phyloP scores from a whole-genome alignment of 2,329 filamentous ascomycete species.

The Ascocoryne sarcoides region DNA sequence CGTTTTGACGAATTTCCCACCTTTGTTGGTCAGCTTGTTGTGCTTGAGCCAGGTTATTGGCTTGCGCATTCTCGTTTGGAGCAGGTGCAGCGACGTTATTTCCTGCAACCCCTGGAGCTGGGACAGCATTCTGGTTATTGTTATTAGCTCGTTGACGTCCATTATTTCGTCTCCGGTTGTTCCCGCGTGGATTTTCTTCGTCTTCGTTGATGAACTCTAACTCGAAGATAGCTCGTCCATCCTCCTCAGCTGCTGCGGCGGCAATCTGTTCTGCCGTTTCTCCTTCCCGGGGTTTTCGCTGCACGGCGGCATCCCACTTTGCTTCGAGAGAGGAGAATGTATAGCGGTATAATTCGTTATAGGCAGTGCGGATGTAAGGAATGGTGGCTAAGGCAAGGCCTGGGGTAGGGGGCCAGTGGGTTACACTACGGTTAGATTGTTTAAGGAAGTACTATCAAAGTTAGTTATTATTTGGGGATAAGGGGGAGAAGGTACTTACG shows the following conservation, averaged over 20 bases:
- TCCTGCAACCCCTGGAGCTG: background rate
- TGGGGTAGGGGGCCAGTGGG: constrained; percentile 45
- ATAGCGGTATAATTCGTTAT: constrained; percentile 48
- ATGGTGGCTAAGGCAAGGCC: constrained; percentile 57
- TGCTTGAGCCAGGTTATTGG: background rate
- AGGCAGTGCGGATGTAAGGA: constrained; percentile 55
- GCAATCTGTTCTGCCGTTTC: constrained; percentile 28
- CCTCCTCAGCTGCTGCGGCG: constrained; percentile 26
- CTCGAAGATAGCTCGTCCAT: constrained; percentile 24
- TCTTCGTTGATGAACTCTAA: constrained; percentile 2
- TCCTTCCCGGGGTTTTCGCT: constrained; percentile 27
- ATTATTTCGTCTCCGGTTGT: background rate
- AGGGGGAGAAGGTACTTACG: constrained; percentile 16
- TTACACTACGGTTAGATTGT: constrained; percentile 12
- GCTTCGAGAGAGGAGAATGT: constrained; percentile 23
- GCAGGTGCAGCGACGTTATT: background rate
- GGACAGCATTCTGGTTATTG: background rate
- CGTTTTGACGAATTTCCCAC: constrained; percentile 19
- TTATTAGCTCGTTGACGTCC: background rate
- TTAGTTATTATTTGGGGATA: constrained; percentile 5
- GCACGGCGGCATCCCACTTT: constrained; percentile 27
- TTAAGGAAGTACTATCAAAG: constrained; percentile 21
- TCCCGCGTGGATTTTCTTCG: background rate
- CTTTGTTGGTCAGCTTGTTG: background rate
- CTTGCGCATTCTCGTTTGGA: background rate